Evolutionary conservation across 345 rosid genomes (phyloP), one percentile per base, ranked within the genome.

Genomic region (Citrus maxima): DNA sequence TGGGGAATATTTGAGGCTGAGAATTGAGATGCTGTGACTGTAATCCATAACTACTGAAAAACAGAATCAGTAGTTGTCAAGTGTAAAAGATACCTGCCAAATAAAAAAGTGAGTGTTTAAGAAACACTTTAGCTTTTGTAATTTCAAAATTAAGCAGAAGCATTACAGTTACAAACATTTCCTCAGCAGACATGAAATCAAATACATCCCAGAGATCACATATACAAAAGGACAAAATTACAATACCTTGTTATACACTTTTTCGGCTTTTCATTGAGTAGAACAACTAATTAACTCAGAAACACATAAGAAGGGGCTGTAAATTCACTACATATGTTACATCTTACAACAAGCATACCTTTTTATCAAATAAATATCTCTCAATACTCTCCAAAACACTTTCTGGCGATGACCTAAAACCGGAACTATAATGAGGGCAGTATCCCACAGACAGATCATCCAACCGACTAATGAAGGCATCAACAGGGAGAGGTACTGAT

Each of bases 381-480:
- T 89, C 89, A 65, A 88, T 76, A 67, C 84, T 88, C 58, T 89
- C 88, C 74, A 91, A 83, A 54, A 91, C 85, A 28, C 35, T 67
- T 75, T 87, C 83, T 5, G 86, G 87, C 0, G 91, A 87, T 27
- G 88, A 80, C 10, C 72, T 65, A 30, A 73, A 78, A 19, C 83
- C 68, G 3, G 88, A 81, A 77, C 73, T 75, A 70, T 75, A 84
- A 66, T 79, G 80, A 24, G 92, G 78, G 82, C 89, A 88, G 81
- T 81, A 91, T n/a, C 87, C 90, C 86, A 86, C 80, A 38, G 92
- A 91, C 73, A 91, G 89, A 82, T 91, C 91, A 83, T 87, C 89
- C 82, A 91, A 49, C 78, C 88, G 77, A 22, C 83, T 84, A 49
- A 85, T 37, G 66, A 89, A 88, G 72, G 89, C 88, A 75, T 89